Evolutionary conservation across 2,329 filamentous ascomycete genomes (phyloP), one percentile per base, ranked within the genome.

Genomic region (Cryphonectria radicalis): DNA sequence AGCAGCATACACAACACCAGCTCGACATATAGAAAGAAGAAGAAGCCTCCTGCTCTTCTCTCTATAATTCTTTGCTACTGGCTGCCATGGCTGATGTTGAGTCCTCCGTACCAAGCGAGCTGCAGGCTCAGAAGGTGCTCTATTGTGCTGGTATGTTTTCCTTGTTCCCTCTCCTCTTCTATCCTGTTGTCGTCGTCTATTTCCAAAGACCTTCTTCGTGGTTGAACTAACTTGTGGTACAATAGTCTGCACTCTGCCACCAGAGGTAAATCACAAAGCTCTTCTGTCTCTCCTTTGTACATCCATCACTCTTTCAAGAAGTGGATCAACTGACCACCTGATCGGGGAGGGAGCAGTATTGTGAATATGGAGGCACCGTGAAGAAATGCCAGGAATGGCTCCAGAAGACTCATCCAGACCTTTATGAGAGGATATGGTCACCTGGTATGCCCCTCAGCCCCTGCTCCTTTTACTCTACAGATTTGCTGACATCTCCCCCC

Each of bases 361-460:
- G 96, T 86, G 96, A 99, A 84, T 98, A 98, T 82, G 96, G 96
- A 79, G 95, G 95, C 75, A 98, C 95, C 55, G 91, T 92, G 35
- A 97, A 94, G 84, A 99, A 98, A 84, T 99, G 96, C 84, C 92
- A 95, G 82, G 95, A 98, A 81, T 99, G 96, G 96, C 90, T 99
- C 28, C 85, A 93, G 78, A 89, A 91, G 75, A 87, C 90, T 75
- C 88, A 97, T 77, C 88, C 90, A 3, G 86, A 88, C 63, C 84
- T 98, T 80, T 97, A 97, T 82, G 82, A 88, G 73, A 85, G 86
- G 77, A 88, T 99, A 82, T 98, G 97, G 88, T 97, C 94, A 66
- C 88, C 92, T 82, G 94, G 94, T 95, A 84, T 74, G 63, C 28
- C 25, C 37, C 57, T 57, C 17, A n/a, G 35, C 42, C 59, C 63